phyloP scores from a whole-genome alignment of 164 flowering plant genomes.

The Stephania cephalantha region DNA sequence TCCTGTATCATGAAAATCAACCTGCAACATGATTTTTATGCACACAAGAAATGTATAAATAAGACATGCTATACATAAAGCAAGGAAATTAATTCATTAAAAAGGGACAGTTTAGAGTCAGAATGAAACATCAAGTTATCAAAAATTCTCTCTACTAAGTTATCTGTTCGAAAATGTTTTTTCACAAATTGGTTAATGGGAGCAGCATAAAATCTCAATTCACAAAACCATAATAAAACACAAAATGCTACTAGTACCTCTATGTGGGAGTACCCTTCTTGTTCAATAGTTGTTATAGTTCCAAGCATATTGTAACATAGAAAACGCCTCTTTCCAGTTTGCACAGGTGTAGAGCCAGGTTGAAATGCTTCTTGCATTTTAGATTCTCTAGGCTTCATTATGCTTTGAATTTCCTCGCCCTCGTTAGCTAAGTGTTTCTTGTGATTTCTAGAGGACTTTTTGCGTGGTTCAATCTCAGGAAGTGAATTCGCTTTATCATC shows the following conservation, averaged over 20 bases:
- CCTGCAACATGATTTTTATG: slow-evolving; percentile 35
- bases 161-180: background rate
- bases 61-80: background rate
- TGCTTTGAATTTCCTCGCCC: slow-evolving; percentile 27
- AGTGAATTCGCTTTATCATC: slow-evolving; percentile 30
- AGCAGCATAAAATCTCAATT: background rate
- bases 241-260: slow-evolving; percentile 46
- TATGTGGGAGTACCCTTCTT: slow-evolving; percentile 81
- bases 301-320: slow-evolving; percentile 97
- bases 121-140: background rate
- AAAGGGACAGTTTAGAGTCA: background rate
- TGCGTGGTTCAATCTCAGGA: slow-evolving; percentile 41
- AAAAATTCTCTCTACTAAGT: background rate
- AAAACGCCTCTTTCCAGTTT: slow-evolving; percentile 69
- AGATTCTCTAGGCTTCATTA: slow-evolving; percentile 19
- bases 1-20: slow-evolving; percentile 95
- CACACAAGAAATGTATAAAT: background rate
- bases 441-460: slow-evolving; percentile 29
- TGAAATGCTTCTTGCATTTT: slow-evolving; percentile 89
- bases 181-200: background rate
- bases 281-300: slow-evolving; percentile 67
- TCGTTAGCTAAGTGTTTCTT: slow-evolving; percentile 31
- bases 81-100: background rate
- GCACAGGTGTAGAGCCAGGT: slow-evolving; percentile 80
- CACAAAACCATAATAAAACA: background rate